Conservation (phyloP, 257 asterid species). For the Penstemon eatonii region DNA sequence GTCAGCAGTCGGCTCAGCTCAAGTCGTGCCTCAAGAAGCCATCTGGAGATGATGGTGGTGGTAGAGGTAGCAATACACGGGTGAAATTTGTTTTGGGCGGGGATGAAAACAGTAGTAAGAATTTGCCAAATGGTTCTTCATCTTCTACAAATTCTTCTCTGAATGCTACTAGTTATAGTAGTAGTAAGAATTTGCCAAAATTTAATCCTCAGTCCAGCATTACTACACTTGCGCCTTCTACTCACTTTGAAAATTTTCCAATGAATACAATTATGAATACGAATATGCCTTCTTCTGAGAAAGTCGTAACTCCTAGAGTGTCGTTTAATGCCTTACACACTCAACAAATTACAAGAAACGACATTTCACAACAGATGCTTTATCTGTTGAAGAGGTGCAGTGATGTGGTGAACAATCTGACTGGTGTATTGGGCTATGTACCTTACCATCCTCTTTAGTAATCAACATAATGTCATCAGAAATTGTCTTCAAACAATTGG, state of each 20-base stretch:
- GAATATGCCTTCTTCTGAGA: constrained; percentile 31
- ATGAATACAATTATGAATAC: constrained; percentile 10
- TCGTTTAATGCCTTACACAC: constrained; percentile 33
- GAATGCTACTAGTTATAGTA: constrained; percentile 19
- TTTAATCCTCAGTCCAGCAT: constrained; percentile 38
- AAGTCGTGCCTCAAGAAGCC: constrained; percentile 79
- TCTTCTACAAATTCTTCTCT: too few relatives aligned
- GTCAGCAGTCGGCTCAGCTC: constrained; percentile 44
- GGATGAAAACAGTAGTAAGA: constrained; percentile 47
- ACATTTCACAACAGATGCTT: constrained; percentile 73
- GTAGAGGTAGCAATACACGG: constrained; percentile 49
- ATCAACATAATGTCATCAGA: too few relatives aligned
- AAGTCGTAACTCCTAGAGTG: constrained; percentile 25
- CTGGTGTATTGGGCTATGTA: constrained; percentile 47
- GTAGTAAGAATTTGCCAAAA: constrained; percentile 57
- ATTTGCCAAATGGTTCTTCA: too few relatives aligned
- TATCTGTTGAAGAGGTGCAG: constrained; percentile 66
- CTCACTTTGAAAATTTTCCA: constrained; percentile 42
- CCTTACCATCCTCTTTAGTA: constrained; percentile 66
- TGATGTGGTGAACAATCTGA: constrained; percentile 62
- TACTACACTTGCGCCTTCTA: not conserved
- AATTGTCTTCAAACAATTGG: too few relatives aligned
- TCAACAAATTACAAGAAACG: constrained; percentile 31
- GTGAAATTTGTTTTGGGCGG: constrained; percentile 86
- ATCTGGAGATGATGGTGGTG: constrained; percentile 58